A percentile compares a stretch with the other conserved stretches of the same genome.
Evolutionary conservation across 1,284 basidiomycete species (phyloP).

Genomic region (Sporisorium iseilematis-ciliati): DNA sequence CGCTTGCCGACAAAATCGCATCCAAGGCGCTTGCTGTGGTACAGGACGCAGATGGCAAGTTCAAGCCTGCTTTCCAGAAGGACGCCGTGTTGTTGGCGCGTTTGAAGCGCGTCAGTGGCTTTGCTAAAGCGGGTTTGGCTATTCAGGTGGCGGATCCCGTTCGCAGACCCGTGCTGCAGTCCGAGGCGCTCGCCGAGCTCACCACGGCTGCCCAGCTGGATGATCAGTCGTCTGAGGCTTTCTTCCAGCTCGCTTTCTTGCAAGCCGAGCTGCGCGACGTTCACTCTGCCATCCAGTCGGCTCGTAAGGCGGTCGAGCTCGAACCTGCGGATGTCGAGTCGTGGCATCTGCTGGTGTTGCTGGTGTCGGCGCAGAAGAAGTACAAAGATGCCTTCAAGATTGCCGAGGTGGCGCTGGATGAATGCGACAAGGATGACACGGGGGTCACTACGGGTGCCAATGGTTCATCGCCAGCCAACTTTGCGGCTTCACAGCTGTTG

Average conservation of each 20-base stretch:
- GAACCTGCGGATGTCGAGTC: slow-evolving; percentile 80
- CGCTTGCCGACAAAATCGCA: slow-evolving; percentile 52
- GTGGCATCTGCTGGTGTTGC: slow-evolving; percentile 91
- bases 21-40: slow-evolving; percentile 50
- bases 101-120: slow-evolving; percentile 50
- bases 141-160: slow-evolving; percentile 42
- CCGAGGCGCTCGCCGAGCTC: slow-evolving; percentile 71
- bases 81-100: slow-evolving; percentile 39
- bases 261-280: slow-evolving; percentile 80
- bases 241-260: slow-evolving; percentile 73
- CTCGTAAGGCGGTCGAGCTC: slow-evolving; percentile 80
- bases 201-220: slow-evolving; percentile 74
- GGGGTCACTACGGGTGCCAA: slow-evolving; percentile 70
- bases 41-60: slow-evolving; percentile 25
- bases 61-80: slow-evolving; percentile 29
- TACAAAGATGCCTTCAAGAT: slow-evolving; percentile 84
- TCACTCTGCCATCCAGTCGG: slow-evolving; percentile 77
- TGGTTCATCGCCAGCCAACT: slow-evolving; percentile 60
- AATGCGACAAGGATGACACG: slow-evolving; percentile 63
- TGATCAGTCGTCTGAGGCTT: slow-evolving; percentile 75
- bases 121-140: slow-evolving; percentile 47
- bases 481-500: slow-evolving; percentile 72
- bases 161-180: slow-evolving; percentile 33
- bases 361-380: slow-evolving; percentile 83
- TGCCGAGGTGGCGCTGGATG: slow-evolving; percentile 75